Evolutionary conservation across 345 rosid species (phyloP), one percentile per base, ranked within the genome.

Genomic region (Brassica carinata): DNA sequence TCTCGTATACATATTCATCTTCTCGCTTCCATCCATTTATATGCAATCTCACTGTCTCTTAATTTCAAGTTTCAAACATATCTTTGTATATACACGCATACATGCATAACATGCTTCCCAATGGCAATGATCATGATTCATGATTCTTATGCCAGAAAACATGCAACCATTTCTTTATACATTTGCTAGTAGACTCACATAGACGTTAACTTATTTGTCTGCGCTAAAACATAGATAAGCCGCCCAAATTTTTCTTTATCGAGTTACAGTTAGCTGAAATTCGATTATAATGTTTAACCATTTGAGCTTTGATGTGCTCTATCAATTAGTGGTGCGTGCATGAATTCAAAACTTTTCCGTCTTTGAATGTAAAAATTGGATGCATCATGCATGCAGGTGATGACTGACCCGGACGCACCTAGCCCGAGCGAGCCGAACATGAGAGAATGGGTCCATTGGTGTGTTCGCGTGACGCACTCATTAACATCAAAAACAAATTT

Each of bases 391-490:
- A 76, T 81, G 71, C 76, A 92, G 98, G 89, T 92, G 81, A 94
- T 94, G 98, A 90, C 87, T 23, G 97, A 94, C 77, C 97, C 98
- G 57, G 98, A 94, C 75, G 98, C 98, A 23, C 98, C 98, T 3
- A 92, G 97, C 62, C 98, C 98, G 7, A 90, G 98, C 71, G 97
- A 92, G 77, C 98, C 98, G 2, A 83, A 77, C 84, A 81, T 88
- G 92, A 82, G 98, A 71, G 98, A 94, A 76, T 90, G 94, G 97
- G 83, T 89, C 73, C 98, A 94, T 61, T 94, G 98, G 98, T 94
- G n/a, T 3, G 82, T 75, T 31, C n/a, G 18, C 38, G 45, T 79
- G 64, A 66, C 27, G 0, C 19, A 64, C 19, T 63, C 40, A n/a
- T n/a, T n/a, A n/a, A n/a, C n/a, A n/a, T n/a, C n/a, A n/a, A n/a